Evolutionary conservation across 1,139 yeast species (phyloP), one percentile per base, ranked within the genome.

Genomic region (Pneumocystis canis): DNA sequence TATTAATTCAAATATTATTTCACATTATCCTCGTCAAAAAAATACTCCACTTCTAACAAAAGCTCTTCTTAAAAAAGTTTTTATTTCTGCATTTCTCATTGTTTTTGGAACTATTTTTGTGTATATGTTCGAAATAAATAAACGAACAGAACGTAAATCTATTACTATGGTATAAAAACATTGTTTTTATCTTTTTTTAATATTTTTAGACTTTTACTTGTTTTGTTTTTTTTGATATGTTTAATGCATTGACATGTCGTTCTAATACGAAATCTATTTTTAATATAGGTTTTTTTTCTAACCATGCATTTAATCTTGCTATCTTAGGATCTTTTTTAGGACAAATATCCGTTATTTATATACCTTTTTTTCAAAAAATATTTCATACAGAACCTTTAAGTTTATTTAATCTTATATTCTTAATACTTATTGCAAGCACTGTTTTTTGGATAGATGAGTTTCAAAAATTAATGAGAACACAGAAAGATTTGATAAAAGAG

Each of bases 1-100:
- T 1, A 97, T 90, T 31, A 97, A 90, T 72, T 89, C 87, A 66
- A 95, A 85, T 72, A 95, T 92, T 56, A 90, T 92, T 97, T 82
- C 80, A 67, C 87, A 87, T 71, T 97, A 97, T 18, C 97, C 98
- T 63, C 83, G 98, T 74, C 80, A 83, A 64, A 83, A 97, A 72
- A 79, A 81, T 64, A 97, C 89, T 68, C 84, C 84, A 69, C 92
- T 92, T 63, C 77, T 92, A 68, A 89, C 96, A 4, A 71, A 72
- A 18, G 77, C 79, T 18, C 83, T 92, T 35, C 77, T 90, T 66
- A 82, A 79, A 70, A 81, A 96, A 69, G 87, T 89, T 3, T 72
- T 86, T 59, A 84, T 84, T 72, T 83, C 94, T 28, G 94, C 96
- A 0, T 67, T 75, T 1, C 81, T 88, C 73, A 88, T 90, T 66